Evolutionary conservation across 192 early-diverging fungal genomes (phyloP), one percentile per base, ranked within the genome.

Genomic region (Gaertneriomyces sp.): DNA sequence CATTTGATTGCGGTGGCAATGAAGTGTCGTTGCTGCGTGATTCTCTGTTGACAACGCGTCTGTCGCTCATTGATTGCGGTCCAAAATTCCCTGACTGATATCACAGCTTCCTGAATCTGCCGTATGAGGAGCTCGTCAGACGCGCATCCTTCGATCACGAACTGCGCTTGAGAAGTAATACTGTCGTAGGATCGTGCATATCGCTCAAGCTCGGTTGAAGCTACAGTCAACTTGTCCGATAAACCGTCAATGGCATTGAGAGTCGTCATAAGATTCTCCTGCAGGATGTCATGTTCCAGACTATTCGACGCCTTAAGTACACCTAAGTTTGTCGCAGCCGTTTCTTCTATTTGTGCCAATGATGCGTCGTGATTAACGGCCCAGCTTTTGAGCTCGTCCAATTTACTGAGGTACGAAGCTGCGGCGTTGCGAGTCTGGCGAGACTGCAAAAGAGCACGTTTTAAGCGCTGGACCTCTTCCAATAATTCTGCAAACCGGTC

Each of bases 131-230:
- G 25, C 25, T 45, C 7, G 16, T 68, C 58, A 11, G 17, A 14
- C 9, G 20, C 66, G 16, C 42, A 68, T 5, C 58, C 40, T 47
- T 47, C 46, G 12, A 68, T 52, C 9, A 68, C 57, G 6, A 33
- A 25, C 19, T 39, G 45, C 9, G 66, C 50, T 20, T 60, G 50
- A 11, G 45, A 38, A 2, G 25, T 38, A 17, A 68, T 41, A 12
- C 60, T 43, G 17, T 68, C 66, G 41, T 68, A 68, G 1, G 66
- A 56, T 16, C 58, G 16, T 19, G 38, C 40, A 42, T 68, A 68
- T 17, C 66, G 66, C 38, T 68, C 66, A 6, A 68, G 45, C 7
- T 33, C 25, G 25, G 1, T 33, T 33, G 25, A 33, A 33, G 25
- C 25, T 33, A 33, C 25, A 2, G 25, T 33, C 25, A 33, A 33